Base-by-base conservation (phyloP, 768 basidiomycete species). In the Mycena rosella region DNA sequence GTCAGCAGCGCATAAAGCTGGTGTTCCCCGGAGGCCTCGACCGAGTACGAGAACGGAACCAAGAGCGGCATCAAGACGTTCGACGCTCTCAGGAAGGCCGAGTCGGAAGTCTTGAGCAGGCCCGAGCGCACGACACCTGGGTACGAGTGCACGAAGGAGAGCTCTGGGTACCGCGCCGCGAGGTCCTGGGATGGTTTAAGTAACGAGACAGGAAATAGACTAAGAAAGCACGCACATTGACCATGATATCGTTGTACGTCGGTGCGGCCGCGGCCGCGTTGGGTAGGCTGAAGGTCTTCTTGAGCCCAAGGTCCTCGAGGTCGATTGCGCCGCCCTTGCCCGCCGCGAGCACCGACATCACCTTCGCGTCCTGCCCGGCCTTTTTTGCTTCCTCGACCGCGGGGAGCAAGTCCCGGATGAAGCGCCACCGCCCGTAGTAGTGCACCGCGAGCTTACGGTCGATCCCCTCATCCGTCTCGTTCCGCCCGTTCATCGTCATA, bases 161-260 rank as follows among this genome's bases (percentile, higher is more conserved):
- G 40, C 0, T 59, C 67, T 2, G 80, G 81, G 22, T 81, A 59
- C 6, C 68, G 73, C n/a, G 65, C 69, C 0, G 80, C 74, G 49
- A 80, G 81, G 45, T 74, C 74, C 83, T 84, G 60, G 30, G 51
- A 29, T 49, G 45, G 17, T 24, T 44, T 36, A 29, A 20, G 45
- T n/a, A n/a, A 14, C 5, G 11, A 18, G 17, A 22, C 26, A 29
- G 40, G n/a, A 47, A 48, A 36, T n/a, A n/a, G n/a, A 15, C 27
- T 2, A 59, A 63, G 20, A 38, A 40, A 29, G n/a, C 42, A 64
- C 65, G 42, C 53, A 85, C 87, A 82, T 86, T 80, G 51, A 87
- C 67, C 84, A 86, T 85, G n/a, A 86, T 70, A 72, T 88, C 87
- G 65, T 82, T 88, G 67, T 88, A 88, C 0, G 86, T 84, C 20